These are phyloP conservation scores for Pythium phragmiticola DNA, from an alignment of 352 stramenopile genomes.

Conservation along the genomic window DNA sequence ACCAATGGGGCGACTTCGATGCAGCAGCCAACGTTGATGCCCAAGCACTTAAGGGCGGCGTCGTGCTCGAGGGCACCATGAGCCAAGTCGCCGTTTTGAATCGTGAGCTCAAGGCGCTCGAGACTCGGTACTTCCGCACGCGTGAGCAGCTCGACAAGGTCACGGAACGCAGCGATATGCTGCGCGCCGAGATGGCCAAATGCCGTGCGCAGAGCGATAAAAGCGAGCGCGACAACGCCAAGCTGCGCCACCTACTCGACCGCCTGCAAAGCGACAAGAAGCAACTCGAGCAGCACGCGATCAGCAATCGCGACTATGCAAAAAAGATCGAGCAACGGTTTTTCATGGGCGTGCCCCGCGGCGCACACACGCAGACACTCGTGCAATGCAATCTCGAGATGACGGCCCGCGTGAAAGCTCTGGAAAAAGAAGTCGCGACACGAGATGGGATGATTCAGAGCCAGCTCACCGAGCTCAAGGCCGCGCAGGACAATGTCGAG, in stretches of 20 bases:
- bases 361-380: constrained; percentile 54
- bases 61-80: constrained; percentile 12
- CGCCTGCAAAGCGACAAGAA: constrained; percentile 75
- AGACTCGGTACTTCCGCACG: constrained; percentile 78
- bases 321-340: constrained; percentile 86
- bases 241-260: constrained; percentile 68
- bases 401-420: constrained; percentile 33
- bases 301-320: constrained; percentile 78
- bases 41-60: background rate
- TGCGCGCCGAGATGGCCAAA: constrained; percentile 56
- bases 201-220: constrained; percentile 34
- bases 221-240: constrained; percentile 57
- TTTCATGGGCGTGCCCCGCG: constrained; percentile 57
- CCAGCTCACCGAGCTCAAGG: constrained; percentile 33
- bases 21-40: background rate
- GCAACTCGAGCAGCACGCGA: constrained; percentile 77
- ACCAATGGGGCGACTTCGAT: constrained; percentile 29
- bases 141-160: constrained; percentile 68
- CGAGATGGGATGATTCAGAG: constrained; percentile 26
- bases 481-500: constrained; percentile 50
- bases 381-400: constrained; percentile 70
- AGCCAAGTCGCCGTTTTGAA: constrained; percentile 66
- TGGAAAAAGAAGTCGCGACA: constrained; percentile 37
- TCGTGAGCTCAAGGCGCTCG: constrained; percentile 67
- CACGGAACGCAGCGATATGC: constrained; percentile 56